Evolutionary conservation across 1,284 basidiomycete genomes (phyloP), one percentile per base, ranked within the genome.

Genomic region (Ustilago loliicola): DNA sequence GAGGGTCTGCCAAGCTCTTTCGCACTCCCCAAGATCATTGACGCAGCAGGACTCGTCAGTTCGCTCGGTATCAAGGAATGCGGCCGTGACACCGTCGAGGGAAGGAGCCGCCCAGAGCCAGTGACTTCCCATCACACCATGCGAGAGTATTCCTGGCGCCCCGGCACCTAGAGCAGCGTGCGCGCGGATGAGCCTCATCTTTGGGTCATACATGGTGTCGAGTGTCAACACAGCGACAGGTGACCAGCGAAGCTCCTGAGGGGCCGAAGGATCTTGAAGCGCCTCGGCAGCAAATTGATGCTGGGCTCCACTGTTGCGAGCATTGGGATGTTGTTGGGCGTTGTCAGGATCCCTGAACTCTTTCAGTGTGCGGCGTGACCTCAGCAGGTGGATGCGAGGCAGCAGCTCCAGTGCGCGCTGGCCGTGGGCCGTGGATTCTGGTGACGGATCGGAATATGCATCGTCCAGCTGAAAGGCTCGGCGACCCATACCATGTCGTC

Each of bases 81-180:
- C 66, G 5, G 34, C 23, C 1, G 78, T 78, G 42, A 81, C 66
- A 21, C 62, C 50, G 21, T 50, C 36, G 21, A 81, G 58, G 2
- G 63, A 50, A 1, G 77, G 78, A 15, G 80, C 80, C 1, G 78
- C 67, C 77, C 78, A 80, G 11, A 80, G 58, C 80, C 80, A 81
- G 34, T 81, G 80, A 36, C 63, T 68, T 0, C 80, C 80, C 77
- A 79, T 79, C 15, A 81, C 80, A 23, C 78, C 77, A 21, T 71
- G 56, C 19, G 67, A 69, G 17, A 62, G 57, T 8, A 47, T 19
- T 6, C 68, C 76, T 1, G 72, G 62, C 25, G 68, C 79, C 7
- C 66, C 68, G 21, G 62, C 61, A 8, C 80, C 80, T 0, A 81
- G 29, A 5, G 80, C 80, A 19, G 66, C 80, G 32, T 81, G 80